phyloP scores from a whole-genome alignment of 441 rosid genomes.

The Geranium incanum region DNA sequence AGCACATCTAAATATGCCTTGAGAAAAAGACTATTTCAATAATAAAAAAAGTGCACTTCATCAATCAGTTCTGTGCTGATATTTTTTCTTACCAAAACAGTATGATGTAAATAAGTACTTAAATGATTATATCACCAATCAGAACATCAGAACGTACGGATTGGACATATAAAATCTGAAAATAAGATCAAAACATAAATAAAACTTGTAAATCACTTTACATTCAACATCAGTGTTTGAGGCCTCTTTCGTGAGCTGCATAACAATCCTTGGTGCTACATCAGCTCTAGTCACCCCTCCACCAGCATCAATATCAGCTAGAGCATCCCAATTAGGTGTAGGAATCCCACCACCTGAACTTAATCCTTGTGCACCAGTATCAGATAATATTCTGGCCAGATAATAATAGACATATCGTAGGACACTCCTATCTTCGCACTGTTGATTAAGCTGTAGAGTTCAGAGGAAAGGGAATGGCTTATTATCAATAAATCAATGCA shows the following conservation, averaged over 20 bases:
- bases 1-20: background rate
- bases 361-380: conserved; percentile 76
- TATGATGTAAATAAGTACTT: background rate
- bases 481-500: conserved; percentile 4
- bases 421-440: conserved; percentile 87
- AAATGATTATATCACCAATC: background rate
- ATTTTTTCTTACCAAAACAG: background rate
- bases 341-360: conserved; percentile 98
- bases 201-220: conserved; percentile 29
- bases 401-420: conserved; percentile 96
- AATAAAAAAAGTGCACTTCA: background rate
- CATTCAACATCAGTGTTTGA: conserved; percentile 71
- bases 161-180: background rate
- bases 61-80: conserved; percentile 2
- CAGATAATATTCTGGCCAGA: conserved; percentile 92
- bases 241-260: conserved; percentile 71
- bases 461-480: conserved; percentile 1
- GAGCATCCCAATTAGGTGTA: conserved; percentile 99
- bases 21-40: background rate
- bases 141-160: background rate
- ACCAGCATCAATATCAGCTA: conserved; percentile 93
- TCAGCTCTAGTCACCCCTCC: conserved; percentile 99
- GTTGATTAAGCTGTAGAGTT: conserved; percentile 76
- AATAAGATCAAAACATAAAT: conserved; percentile 5
- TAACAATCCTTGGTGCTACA: conserved; percentile 82